Base-by-base conservation (phyloP, 2,329 filamentous ascomycete species). In the Ascosphaera pollenicola region DNA sequence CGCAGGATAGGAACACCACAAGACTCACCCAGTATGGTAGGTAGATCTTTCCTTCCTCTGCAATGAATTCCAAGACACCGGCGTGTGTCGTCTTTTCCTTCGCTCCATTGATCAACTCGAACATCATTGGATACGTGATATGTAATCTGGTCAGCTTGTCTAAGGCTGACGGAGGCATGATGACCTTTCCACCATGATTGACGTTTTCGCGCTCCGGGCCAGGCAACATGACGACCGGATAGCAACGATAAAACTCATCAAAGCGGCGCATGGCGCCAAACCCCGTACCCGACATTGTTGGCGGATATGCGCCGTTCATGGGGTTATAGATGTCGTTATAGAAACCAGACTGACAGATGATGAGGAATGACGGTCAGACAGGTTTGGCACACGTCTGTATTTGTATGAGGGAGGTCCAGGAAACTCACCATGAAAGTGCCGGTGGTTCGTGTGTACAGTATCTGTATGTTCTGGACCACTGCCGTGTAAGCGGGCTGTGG, bases 211-310 rank as follows among this genome's bases (percentile, higher is more conserved):
- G 73, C 51, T 94, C 85, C 30, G 82, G 73, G 2, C 87, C 85
- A 10, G 85, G 83, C 45, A 92, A 74, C 85, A 98, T 95, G 50
- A 78, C 75, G 51, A 94, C 71, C 35, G 89, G 89, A 54, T 95
- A 98, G 65, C 85, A 94, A 51, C 89, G 78, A 62, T 94, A 95
- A 64, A 93, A 95, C 60, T 98, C 89, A 59, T 98, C 87, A 63
- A 98, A 98, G 43, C 85, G 81, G 50, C 83, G 79, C 48, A 60
- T 66, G 51, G 56, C 57, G 38, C 30, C 30, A 15, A 13, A 32
- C 10, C 30, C 30, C n/a, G 11, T n/a, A 32, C 11, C 4, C 30
- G n/a, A 13, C 30, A 32, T 32, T 32, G 6, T 13, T 13, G 30
- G n/a, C 30, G 6, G 30, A 32, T 13, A 15, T 15, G 30, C 30